Evolutionary conservation across 805 yeast species (phyloP).

Genomic region (Pichia ethanolica): DNA sequence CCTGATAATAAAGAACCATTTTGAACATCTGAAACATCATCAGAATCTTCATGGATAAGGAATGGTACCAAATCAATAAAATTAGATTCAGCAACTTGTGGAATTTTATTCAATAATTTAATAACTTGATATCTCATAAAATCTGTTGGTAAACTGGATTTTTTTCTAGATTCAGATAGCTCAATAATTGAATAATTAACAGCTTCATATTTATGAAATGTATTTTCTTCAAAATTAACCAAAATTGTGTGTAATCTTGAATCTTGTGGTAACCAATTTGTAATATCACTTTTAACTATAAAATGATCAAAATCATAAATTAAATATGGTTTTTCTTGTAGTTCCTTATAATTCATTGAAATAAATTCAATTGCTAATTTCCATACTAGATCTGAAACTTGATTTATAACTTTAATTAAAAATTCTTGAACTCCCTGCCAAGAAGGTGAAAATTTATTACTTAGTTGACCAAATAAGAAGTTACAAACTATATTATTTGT

Average conservation of each 20-base stretch:
- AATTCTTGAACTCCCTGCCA: slow-evolving; percentile 73
- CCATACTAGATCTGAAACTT: slow-evolving; percentile 49
- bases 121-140: slow-evolving; percentile 50
- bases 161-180: slow-evolving; percentile 30
- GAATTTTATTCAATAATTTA: slow-evolving; percentile 48
- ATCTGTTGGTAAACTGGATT: slow-evolving; percentile 32
- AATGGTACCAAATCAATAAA: slow-evolving; percentile 51
- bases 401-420: slow-evolving; percentile 39
- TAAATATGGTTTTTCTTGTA: slow-evolving; percentile 15
- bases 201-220: slow-evolving; percentile 29
- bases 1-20: slow-evolving; percentile 18
- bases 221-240: slow-evolving; percentile 17
- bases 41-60: slow-evolving; percentile 35
- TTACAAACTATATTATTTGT: slow-evolving; percentile 33
- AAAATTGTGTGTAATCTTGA: slow-evolving; percentile 37
- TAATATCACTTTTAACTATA: slow-evolving; percentile 9
- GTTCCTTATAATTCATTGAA: slow-evolving; percentile 13
- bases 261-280: slow-evolving; percentile 39
- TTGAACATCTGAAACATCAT: slow-evolving; percentile 26
- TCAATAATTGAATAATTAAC: slow-evolving; percentile 32
- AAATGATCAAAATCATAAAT: slow-evolving; percentile 12
- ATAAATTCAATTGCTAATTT: slow-evolving; percentile 34
- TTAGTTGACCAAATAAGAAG: slow-evolving; percentile 60
- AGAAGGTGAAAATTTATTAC: slow-evolving; percentile 73
- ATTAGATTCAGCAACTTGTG: slow-evolving; percentile 62